phyloP scores from a whole-genome alignment of 225 moss, liverwort and hornwort genomes.

The Climacium dendroides region DNA sequence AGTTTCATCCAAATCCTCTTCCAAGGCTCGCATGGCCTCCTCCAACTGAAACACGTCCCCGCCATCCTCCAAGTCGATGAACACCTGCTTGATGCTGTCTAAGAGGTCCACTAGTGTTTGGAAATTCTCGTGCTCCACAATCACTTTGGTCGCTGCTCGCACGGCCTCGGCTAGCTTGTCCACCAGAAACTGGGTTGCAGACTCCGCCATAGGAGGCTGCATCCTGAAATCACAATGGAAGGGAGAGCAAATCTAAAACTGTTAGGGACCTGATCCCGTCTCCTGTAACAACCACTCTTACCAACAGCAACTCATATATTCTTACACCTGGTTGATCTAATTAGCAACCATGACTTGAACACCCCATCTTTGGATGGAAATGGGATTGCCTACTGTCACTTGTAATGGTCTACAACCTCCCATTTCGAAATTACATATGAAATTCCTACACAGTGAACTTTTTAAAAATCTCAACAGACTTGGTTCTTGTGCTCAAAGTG shows the following conservation, averaged over 20 bases:
- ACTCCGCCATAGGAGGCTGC: slow-evolving; percentile 52
- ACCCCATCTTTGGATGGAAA: neutral
- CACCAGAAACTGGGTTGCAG: slow-evolving; percentile 43
- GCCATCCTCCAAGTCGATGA: slow-evolving; percentile 34
- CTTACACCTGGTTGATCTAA: neutral
- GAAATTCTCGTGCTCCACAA: slow-evolving; percentile 49
- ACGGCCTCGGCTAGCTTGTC: slow-evolving; percentile 38
- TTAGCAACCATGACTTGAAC: neutral
- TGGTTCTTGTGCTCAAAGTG: neutral
- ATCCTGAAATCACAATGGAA: slow-evolving; percentile 2
- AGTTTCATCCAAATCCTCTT: slow-evolving; percentile 55
- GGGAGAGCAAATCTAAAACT: neutral
- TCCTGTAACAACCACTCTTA: too few relatives aligned
- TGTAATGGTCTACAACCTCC: neutral
- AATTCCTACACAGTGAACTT: neutral
- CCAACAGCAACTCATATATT: neutral
- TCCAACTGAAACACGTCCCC: slow-evolving; percentile 33
- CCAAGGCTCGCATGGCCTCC: slow-evolving; percentile 36
- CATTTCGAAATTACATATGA: neutral
- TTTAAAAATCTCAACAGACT: neutral
- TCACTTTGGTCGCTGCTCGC: slow-evolving; percentile 26
- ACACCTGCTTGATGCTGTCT: slow-evolving; percentile 35
- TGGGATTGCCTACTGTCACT: neutral
- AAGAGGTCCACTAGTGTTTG: slow-evolving; percentile 19
- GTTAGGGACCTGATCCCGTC: neutral